Evolutionary conservation across 139 green algal genomes (phyloP).

Genomic region (Nannochloris sp.): DNA sequence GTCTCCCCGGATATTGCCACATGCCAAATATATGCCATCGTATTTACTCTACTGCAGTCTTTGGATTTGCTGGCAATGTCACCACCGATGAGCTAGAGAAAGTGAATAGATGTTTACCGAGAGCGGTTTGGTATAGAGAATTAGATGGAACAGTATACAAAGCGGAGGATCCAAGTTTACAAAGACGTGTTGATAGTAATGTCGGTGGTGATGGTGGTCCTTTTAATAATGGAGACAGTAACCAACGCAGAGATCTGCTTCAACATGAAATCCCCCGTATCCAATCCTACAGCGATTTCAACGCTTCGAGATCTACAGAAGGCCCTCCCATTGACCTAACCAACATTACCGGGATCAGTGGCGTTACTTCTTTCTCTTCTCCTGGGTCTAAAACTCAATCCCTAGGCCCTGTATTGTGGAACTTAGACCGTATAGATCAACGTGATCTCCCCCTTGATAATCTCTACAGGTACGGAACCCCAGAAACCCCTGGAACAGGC

Average conservation of each 20-base stretch:
- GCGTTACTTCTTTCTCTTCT: background rate
- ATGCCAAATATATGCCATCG: constrained; percentile 20
- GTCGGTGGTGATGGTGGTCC: too few relatives aligned
- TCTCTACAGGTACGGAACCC: constrained; percentile 11
- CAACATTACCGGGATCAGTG: background rate
- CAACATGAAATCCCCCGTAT: background rate
- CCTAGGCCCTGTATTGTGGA: constrained; percentile 27
- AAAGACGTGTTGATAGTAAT: too few relatives aligned
- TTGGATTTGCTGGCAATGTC: constrained; percentile 20
- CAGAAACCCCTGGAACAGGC: constrained; percentile 19
- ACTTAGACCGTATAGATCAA: constrained; percentile 67
- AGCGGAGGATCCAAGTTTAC: too few relatives aligned
- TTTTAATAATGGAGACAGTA: too few relatives aligned
- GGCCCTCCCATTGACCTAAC: background rate
- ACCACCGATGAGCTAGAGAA: constrained; percentile 3
- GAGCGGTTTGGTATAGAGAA: constrained; percentile 26
- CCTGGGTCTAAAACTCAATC: background rate
- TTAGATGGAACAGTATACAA: constrained; percentile 22
- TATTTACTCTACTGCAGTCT: constrained; percentile 15
- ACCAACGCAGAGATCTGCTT: too few relatives aligned
- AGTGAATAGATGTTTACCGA: constrained; percentile 27
- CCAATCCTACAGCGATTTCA: background rate
- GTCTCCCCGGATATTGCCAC: constrained; percentile 23
- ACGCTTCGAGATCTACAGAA: background rate
- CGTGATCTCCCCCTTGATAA: constrained; percentile 46